Evolutionary conservation across 805 yeast genomes (phyloP).

Genomic region (Zygoascus flipseniorum): DNA sequence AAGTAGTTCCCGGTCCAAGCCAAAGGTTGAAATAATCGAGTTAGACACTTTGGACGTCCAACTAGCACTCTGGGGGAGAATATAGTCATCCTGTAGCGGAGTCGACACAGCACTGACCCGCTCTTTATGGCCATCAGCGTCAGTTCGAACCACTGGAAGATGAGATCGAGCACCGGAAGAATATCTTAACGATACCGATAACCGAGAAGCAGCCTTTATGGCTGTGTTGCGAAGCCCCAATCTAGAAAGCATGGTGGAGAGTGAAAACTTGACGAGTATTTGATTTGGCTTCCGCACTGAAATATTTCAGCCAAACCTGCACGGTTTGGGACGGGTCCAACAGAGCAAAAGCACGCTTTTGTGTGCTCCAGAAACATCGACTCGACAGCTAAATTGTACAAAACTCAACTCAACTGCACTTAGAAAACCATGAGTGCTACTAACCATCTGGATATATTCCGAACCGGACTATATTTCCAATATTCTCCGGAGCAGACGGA

Average conservation of each 20-base stretch:
- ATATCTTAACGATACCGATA: not conserved
- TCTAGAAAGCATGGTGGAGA: not conserved
- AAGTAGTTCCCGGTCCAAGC: conserved; percentile 82
- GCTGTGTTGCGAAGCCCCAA: not conserved
- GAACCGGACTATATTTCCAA: conserved; percentile 32
- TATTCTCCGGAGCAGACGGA: conserved; percentile 41
- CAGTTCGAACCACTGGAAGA: not conserved
- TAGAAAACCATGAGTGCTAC: not conserved
- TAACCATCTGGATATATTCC: conserved; percentile 1
- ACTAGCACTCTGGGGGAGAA: not conserved
- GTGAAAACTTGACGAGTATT: no score
- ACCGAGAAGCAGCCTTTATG: not conserved
- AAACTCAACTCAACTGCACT: no score
- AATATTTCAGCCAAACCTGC: no score
- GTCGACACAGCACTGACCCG: not conserved
- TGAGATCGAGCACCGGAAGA: not conserved
- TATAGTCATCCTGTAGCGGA: not conserved
- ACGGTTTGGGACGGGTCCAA: no score
- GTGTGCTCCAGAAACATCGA: no score
- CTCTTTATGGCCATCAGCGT: not conserved
- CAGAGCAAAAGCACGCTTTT: no score
- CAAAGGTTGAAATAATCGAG: conserved; percentile 36
- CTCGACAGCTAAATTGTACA: no score
- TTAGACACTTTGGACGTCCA: not conserved
- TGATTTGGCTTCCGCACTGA: no score